These are phyloP conservation scores for Dactylellina leptospora DNA, from an alignment of 2,329 filamentous ascomycete species.

Conservation along the genomic window DNA sequence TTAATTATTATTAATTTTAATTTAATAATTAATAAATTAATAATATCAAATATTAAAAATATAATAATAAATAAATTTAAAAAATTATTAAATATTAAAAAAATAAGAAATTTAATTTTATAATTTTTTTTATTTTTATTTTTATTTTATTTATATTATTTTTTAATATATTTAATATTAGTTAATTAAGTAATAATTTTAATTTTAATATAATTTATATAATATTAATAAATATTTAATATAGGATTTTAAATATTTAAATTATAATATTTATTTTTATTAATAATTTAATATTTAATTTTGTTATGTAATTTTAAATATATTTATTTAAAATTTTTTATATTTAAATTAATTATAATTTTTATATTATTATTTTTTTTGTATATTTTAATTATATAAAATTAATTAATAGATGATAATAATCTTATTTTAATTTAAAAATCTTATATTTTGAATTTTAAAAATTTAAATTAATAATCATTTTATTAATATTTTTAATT, in stretches of 20 bases:
- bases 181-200: background rate
- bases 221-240: background rate
- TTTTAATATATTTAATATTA: background rate
- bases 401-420: background rate
- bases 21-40: constrained; percentile 5
- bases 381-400: background rate
- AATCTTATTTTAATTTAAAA: background rate
- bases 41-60: background rate
- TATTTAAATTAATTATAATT: background rate
- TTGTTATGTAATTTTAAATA: background rate
- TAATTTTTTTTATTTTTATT: background rate
- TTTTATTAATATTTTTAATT: too few species aligned
- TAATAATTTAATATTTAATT: background rate
- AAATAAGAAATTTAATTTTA: background rate
- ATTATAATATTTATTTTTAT: background rate
- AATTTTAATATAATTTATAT: background rate
- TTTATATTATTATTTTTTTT: background rate
- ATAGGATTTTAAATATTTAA: background rate
- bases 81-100: background rate
- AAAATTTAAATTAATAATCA: too few species aligned
- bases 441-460: background rate
- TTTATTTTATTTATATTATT: background rate
- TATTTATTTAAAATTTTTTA: background rate
- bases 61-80: background rate
- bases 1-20: background rate